Conservation (phyloP, 164 flowering plant species). For the Paratinospora sagittata region DNA sequence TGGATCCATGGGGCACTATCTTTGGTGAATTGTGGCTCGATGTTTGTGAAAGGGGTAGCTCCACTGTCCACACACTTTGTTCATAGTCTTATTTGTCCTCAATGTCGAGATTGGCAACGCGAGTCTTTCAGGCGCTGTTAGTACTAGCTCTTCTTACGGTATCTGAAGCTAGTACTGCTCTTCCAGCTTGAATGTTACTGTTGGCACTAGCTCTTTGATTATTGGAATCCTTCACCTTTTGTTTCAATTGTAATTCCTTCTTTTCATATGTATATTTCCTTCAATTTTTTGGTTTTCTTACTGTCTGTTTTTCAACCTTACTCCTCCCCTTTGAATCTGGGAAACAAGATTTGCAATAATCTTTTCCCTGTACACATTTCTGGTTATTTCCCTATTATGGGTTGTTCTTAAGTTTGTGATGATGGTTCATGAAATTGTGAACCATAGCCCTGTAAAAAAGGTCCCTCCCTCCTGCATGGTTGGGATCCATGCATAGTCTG, state of each 20-base stretch:
- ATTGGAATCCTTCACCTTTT: too few species aligned
- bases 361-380: background rate
- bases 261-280: too few species aligned
- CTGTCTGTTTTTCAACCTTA: background rate
- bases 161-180: too few species aligned
- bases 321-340: background rate
- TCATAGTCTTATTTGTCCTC: background rate
- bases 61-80: background rate
- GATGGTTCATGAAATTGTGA: background rate
- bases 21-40: background rate
- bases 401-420: background rate
- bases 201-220: too few species aligned
- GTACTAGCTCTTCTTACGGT: too few species aligned
- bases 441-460: background rate
- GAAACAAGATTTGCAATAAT: background rate
- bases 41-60: background rate
- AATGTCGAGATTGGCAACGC: background rate
- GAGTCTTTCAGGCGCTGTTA: too few species aligned
- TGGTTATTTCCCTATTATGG: background rate
- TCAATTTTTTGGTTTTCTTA: too few species aligned
- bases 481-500: background rate
- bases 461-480: background rate
- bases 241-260: too few species aligned
- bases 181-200: too few species aligned
- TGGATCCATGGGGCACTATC: background rate